These are phyloP conservation scores for Komagataella mondaviorum DNA, from an alignment of 805 yeast species.

Conservation along the genomic window DNA sequence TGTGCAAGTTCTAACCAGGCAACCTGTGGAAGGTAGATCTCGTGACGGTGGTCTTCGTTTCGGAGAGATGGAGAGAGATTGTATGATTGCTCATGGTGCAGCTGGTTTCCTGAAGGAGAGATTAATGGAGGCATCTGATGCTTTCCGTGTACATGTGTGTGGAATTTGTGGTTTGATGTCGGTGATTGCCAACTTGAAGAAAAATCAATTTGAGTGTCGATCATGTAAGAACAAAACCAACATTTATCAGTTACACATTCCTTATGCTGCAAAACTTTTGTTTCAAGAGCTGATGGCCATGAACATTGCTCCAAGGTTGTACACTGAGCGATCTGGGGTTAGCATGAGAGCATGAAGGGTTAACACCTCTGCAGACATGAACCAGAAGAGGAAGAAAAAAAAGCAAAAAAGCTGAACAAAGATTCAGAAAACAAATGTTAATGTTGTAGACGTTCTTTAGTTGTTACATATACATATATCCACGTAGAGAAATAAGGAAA, in stretches of 20 bases:
- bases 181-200: constrained; percentile 93
- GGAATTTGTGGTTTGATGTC: constrained; percentile 98
- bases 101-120: constrained; percentile 97
- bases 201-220: constrained; percentile 96
- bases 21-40: constrained; percentile 98
- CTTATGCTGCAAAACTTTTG: constrained; percentile 94
- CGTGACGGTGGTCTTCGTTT: constrained; percentile 98
- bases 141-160: constrained; percentile 95
- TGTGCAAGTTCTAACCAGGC: constrained; percentile 93
- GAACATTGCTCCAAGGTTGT: constrained; percentile 95
- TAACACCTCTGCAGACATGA: too few species aligned
- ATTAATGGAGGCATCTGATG: constrained; percentile 98
- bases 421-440: background rate
- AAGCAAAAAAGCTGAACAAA: background rate
- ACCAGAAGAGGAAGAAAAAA: background rate
- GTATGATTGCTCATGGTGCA: constrained; percentile 99
- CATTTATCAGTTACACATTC: constrained; percentile 94
- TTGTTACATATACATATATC: background rate
- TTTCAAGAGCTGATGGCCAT: constrained; percentile 99
- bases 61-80: constrained; percentile 99
- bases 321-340: constrained; percentile 51
- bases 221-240: constrained; percentile 98
- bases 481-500: background rate
- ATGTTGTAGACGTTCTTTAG: background rate
- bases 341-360: constrained; percentile 4